phyloP scores from a whole-genome alignment of 108 stramenopile genomes.

The Fragilaria crotonensis region DNA sequence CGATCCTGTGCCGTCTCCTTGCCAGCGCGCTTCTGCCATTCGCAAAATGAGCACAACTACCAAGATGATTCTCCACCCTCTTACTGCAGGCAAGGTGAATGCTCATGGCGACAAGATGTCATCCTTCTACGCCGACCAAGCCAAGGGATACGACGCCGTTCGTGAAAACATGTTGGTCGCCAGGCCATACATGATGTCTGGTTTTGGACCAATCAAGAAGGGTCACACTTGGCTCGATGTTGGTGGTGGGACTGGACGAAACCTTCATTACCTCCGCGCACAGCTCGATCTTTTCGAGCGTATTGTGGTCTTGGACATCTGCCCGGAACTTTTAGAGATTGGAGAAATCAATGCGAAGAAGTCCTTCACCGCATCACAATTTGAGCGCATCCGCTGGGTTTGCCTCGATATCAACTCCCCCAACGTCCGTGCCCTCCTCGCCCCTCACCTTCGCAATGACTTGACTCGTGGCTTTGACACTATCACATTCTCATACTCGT shows the following conservation, averaged over 20 bases:
- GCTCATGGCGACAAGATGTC: slow-evolving; percentile 60
- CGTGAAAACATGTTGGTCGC: slow-evolving; percentile 51
- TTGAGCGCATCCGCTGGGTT: slow-evolving; percentile 35
- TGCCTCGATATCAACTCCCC: slow-evolving; percentile 44
- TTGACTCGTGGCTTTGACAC: slow-evolving; percentile 44
- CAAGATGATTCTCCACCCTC: slow-evolving; percentile 56
- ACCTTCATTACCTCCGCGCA: slow-evolving; percentile 44
- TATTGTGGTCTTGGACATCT: slow-evolving; percentile 51
- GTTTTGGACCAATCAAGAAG: slow-evolving; percentile 42
- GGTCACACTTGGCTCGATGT: slow-evolving; percentile 55
- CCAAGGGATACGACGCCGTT: slow-evolving; percentile 56
- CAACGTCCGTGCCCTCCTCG: slow-evolving; percentile 23
- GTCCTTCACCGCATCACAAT: slow-evolving; percentile 39
- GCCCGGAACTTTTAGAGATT: slow-evolving; percentile 43
- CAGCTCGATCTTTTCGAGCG: slow-evolving; percentile 40
- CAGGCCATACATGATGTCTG: slow-evolving; percentile 52
- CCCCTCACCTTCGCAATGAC: slow-evolving; percentile 21
- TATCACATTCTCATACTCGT: slow-evolving; percentile 43
- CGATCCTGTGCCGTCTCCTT: slow-evolving; percentile 42
- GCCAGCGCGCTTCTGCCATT: slow-evolving; percentile 33
- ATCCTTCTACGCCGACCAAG: slow-evolving; percentile 45
- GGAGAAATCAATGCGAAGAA: slow-evolving; percentile 30
- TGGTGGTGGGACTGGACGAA: slow-evolving; percentile 53
- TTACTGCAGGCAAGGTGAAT: slow-evolving; percentile 29
- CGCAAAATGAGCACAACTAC: slow-evolving; percentile 42